Conservation (phyloP, 2,329 filamentous ascomycete species). For the Penicillium sp. region DNA sequence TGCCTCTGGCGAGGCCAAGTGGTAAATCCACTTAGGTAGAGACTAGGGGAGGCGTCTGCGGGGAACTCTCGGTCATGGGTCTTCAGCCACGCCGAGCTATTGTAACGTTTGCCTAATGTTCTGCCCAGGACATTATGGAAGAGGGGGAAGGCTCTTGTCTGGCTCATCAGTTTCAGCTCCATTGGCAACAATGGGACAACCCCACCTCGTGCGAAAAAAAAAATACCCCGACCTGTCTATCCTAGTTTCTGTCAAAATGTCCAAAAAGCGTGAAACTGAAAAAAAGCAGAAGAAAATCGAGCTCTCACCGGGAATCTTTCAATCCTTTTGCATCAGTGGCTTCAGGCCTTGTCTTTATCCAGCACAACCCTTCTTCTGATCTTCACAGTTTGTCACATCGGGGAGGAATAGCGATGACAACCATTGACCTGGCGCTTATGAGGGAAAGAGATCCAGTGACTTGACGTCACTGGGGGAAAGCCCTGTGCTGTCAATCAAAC, state of each 20-base stretch:
- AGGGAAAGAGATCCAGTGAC: constrained; percentile 94
- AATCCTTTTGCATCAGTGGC: constrained; percentile 24
- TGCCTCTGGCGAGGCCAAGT: constrained; percentile 30
- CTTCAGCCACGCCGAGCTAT: constrained; percentile 23
- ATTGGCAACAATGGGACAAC: constrained; percentile 16
- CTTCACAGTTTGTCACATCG: constrained; percentile 25
- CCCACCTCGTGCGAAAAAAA: constrained; percentile 17
- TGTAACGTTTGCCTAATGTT: constrained; percentile 14
- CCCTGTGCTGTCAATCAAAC: constrained; percentile 76
- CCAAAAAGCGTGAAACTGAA: constrained; percentile 27
- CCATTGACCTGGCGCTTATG: constrained; percentile 76
- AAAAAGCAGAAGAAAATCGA: constrained; percentile 32
- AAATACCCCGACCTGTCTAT: constrained; percentile 34
- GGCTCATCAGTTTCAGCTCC: constrained; percentile 17
- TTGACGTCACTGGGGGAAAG: constrained; percentile 73
- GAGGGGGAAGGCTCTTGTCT: constrained; percentile 23
- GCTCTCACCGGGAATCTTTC: constrained; percentile 27
- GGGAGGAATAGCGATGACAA: constrained; percentile 38
- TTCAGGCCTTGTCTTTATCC: constrained; percentile 9
- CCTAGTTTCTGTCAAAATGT: constrained; percentile 33
- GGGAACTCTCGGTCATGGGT: constrained; percentile 20
- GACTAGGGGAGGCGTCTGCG: constrained; percentile 26
- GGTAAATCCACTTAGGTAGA: constrained; percentile 30
- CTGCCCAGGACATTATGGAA: constrained; percentile 4
- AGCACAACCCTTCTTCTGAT: constrained; percentile 23